Conservation (phyloP, 192 early-diverging fungal genomes). For the Entomortierella parvispora region DNA sequence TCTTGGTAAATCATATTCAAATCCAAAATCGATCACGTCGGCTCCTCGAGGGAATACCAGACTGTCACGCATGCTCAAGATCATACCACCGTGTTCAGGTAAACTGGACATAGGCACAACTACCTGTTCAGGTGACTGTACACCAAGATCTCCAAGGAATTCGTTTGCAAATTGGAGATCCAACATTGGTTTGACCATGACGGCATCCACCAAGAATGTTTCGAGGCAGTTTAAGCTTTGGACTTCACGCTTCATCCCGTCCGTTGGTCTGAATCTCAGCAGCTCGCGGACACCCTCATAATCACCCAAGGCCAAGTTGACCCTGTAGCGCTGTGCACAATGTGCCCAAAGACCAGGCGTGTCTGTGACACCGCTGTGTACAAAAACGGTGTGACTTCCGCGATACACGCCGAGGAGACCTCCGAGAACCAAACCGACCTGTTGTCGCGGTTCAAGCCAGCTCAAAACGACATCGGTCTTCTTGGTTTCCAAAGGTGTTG, state of each 20-base stretch:
- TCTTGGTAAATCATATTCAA: conserved; percentile 43
- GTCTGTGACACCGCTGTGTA: conserved; percentile 69
- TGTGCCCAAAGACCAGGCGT: conserved; percentile 76
- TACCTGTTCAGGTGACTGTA: conserved; percentile 57
- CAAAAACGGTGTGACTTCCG: conserved; percentile 75
- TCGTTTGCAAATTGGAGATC: conserved; percentile 67
- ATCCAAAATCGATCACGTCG: conserved; percentile 52
- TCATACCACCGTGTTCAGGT: conserved; percentile 81
- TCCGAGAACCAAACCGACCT: conserved; percentile 78
- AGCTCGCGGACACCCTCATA: conserved; percentile 73
- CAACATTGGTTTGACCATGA: conserved; percentile 55
- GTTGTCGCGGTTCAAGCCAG: conserved; percentile 84
- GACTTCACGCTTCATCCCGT: conserved; percentile 65
- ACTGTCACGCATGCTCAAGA: conserved; percentile 74
- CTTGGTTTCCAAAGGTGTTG: conserved; percentile 10
- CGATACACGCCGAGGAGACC: conserved; percentile 74
- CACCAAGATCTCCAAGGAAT: conserved; percentile 57
- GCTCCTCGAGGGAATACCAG: conserved; percentile 58
- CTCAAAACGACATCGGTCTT: conserved; percentile 67
- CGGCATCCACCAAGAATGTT: conserved; percentile 72
- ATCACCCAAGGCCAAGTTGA: conserved; percentile 76
- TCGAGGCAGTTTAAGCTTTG: conserved; percentile 69
- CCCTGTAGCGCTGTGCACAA: conserved; percentile 72
- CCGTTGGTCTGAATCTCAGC: conserved; percentile 62
- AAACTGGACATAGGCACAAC: conserved; percentile 74